A percentile compares a stretch with the other conserved stretches of the same genome.
phyloP scores from a whole-genome alignment of 495 filamentous ascomycete genomes.

The Recurvomyces mirabilis region DNA sequence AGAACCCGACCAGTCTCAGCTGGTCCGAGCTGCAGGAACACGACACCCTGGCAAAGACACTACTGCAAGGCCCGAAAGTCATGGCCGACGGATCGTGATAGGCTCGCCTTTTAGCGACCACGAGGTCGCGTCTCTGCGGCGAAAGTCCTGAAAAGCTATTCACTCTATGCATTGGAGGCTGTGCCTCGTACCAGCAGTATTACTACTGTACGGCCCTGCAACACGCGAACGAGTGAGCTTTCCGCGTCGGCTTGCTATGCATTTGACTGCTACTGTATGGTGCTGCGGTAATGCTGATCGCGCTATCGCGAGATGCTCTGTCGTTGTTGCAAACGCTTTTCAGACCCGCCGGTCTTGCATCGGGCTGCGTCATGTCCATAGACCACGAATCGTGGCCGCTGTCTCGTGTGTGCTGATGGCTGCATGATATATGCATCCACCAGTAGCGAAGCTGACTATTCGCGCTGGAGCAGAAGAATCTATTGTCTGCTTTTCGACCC shows the following conservation, averaged over 20 bases:
- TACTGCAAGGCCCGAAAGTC: constrained; percentile 4
- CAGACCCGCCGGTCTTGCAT: constrained; percentile 10
- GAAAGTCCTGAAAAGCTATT: constrained; percentile 2
- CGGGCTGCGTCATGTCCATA: background rate
- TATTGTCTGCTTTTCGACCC: too few relatives aligned
- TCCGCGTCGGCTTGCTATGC: too few relatives aligned
- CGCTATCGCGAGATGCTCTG: too few relatives aligned
- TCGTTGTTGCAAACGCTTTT: constrained; percentile 9
- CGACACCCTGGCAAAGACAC: background rate
- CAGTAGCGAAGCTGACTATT: background rate
- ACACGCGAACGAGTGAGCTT: too few relatives aligned
- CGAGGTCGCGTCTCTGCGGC: constrained; percentile 6
- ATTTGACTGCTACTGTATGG: too few relatives aligned
- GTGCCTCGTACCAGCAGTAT: too few relatives aligned
- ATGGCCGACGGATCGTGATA: background rate
- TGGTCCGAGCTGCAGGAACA: constrained; percentile 8
- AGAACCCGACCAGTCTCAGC: constrained; percentile 9
- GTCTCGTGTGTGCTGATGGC: constrained; percentile 13
- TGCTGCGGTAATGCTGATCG: too few relatives aligned
- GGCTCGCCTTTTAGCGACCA: background rate
- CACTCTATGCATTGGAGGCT: background rate
- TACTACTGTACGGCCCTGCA: too few relatives aligned
- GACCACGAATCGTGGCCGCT: background rate
- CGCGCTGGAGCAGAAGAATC: too few relatives aligned
- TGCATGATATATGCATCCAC: background rate